Evolutionary conservation across 257 asterid genomes (phyloP), one percentile per base, ranked within the genome.

Genomic region (Solanum chaucha): DNA sequence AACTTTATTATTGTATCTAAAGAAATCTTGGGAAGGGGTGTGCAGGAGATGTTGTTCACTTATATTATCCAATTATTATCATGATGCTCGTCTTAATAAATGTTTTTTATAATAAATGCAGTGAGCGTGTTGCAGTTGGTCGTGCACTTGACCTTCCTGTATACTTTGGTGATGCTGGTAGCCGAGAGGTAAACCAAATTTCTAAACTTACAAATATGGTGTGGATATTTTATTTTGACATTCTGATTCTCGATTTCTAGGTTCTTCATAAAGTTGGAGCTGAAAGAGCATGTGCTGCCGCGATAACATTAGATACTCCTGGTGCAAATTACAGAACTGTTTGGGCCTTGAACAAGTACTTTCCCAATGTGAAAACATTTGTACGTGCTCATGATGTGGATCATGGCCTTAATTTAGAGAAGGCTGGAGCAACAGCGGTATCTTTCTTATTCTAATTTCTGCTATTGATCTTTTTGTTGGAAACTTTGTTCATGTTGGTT

Each of bases 61-160:
- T 26, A 46, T 44, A 46, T 4, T 80, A 46, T 80, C 40, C 40
- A 44, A 44, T 48, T 17, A 35, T 81, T 81, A 28, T 81, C 85
- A 17, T 46, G 85, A 46, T 48, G 68, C 15, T 80, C 10, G 3
- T 80, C 65, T 46, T 46, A 80, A 44, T 78, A 14, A 58, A 46
- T 80, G 40, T 46, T 80, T 77, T 55, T 46, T 46, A 28, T 48
- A 48, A 48, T 81, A 81, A 81, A 80, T 91, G 89, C 94, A 97
- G 99, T 90, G 99, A 97, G 48, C 97, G 99, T 87, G 99, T 96
- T 75, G 92, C 99, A 58, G 88, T 94, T 89, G 99, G 99, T 51
- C 99, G 99, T 74, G 96, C 94, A 88, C 99, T 97, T 91, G 99
- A 97, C 91, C 99, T 97, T 93, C 99, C 99, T 46, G 99, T 97